These are phyloP conservation scores for Xerocomus brunneocitrinus DNA, from an alignment of 768 basidiomycete species.

Conservation along the genomic window DNA sequence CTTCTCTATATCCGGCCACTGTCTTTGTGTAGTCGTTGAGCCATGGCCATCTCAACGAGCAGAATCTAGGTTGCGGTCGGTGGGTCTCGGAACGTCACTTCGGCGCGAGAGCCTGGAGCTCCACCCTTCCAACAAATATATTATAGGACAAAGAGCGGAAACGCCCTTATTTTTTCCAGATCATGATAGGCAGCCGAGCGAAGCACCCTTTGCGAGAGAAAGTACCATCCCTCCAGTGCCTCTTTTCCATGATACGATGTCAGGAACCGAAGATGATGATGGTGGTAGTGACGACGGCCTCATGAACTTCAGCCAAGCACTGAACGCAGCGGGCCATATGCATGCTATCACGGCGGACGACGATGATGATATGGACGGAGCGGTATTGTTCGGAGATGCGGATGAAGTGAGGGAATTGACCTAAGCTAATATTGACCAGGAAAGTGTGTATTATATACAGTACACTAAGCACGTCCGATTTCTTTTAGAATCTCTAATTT, in stretches of 20 bases:
- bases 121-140: conserved; percentile 12
- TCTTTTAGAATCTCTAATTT: conserved; percentile 72
- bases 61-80: conserved; percentile 30
- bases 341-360: conserved; percentile 61
- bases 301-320: conserved; percentile 71
- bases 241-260: conserved; percentile 35
- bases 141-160: conserved; percentile 34
- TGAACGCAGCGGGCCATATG: conserved; percentile 54
- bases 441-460: not conserved
- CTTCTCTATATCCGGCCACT: conserved; percentile 65
- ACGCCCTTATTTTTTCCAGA: conserved; percentile 79
- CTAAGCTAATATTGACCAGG: conserved; percentile 17
- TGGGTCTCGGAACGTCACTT: conserved; percentile 26
- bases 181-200: conserved; percentile 38
- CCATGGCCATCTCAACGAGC: conserved; percentile 61
- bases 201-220: conserved; percentile 29
- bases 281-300: conserved; percentile 48
- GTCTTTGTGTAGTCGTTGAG: conserved; percentile 79
- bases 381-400: conserved; percentile 75
- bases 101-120: conserved; percentile 25
- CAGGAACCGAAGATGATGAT: conserved; percentile 29
- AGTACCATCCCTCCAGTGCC: conserved; percentile 39
- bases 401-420: conserved; percentile 66
- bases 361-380: conserved; percentile 72
- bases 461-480: conserved; percentile 61